Base-by-base conservation (phyloP, 2,329 filamentous ascomycete species). In the Coccinonectria pachysandricola region DNA sequence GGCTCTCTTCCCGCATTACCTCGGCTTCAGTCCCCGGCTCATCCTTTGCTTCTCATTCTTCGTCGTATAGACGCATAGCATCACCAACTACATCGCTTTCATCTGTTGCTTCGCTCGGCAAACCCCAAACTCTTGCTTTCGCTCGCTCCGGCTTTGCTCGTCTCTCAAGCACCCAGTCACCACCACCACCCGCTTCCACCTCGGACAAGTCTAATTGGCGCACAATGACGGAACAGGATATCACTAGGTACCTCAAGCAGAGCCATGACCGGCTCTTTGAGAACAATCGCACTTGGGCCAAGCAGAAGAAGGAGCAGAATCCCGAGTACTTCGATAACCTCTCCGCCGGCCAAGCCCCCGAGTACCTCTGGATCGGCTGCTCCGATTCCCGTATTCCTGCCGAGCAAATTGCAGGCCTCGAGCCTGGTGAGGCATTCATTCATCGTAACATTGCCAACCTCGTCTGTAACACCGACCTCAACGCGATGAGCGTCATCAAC, bases 391-490 rank as follows among this genome's bases (percentile, higher is more conserved):
- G 87, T 40, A 83, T 88, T 50, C 87, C 87, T n/a, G 86, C 88
- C 45, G 88, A 87, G 48, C 82, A 82, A 49, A 76, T 95, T 53
- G 75, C 85, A 23, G 79, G 81, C 40, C 71, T 88, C 30, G 67
- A 80, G 49, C 83, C 86, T n/a, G 86, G 86, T 42, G 84, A 94
- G 57, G 79, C 88, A 46, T 95, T 94, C 56, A 79, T 92, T 42
- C 85, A 93, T 66, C 82, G 87, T 57, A 94, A 95, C 51, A 93
- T 94, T 55, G 86, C 85, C 59, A 94, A 94, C 64, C 68, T 92
- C 39, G 69, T 93, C 31, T 75, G 75, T 59, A 74, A 77, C 50
- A 78, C 75, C 37, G 87, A 95, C 52, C 69, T 92, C 48, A 86
- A 77, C 55, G 75, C 77, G 25, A 76, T 83, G 53, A 72, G 72